A percentile compares a stretch with the other conserved stretches of the same genome.
phyloP scores from a whole-genome alignment of 2,329 filamentous ascomycete species.

The Xylaria digitata region DNA sequence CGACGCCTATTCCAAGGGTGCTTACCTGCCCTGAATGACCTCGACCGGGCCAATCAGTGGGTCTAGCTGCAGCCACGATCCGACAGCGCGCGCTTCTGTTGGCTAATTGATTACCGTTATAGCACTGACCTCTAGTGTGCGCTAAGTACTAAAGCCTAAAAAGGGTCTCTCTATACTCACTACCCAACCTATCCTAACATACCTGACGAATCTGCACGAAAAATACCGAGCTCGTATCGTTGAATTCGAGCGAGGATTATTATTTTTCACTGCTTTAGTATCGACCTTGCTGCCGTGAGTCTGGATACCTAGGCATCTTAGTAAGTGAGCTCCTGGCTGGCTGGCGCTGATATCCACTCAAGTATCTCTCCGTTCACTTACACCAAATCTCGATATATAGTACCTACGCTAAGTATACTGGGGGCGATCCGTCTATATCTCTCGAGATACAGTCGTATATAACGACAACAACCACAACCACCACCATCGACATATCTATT shows the following conservation, averaged over 20 bases:
- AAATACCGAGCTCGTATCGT: too few species aligned
- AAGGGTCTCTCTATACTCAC: neutral
- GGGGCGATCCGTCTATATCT: too few species aligned
- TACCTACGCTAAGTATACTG: too few species aligned
- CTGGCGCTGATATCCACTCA: neutral
- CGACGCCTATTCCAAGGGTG: too few species aligned
- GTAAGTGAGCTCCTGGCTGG: neutral
- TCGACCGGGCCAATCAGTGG: constrained; percentile 31
- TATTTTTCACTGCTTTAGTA: too few species aligned
- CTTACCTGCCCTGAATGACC: constrained; percentile 1
- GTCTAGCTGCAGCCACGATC: constrained; percentile 30
- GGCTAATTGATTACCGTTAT: constrained; percentile 9
- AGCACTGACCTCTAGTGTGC: neutral
- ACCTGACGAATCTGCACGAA: too few species aligned
- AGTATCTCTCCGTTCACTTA: neutral
- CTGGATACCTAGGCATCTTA: neutral
- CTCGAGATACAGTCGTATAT: too few species aligned
- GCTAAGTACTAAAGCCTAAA: constrained; percentile 5
- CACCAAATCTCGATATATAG: neutral
- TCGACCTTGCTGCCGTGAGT: neutral
- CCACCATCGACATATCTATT: neutral
- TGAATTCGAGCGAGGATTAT: too few species aligned
- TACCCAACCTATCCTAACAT: too few species aligned
- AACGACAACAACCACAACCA: too few species aligned
- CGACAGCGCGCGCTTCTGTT: constrained; percentile 29